Conservation (phyloP, 257 asterid species). For the Asclepias syriaca region DNA sequence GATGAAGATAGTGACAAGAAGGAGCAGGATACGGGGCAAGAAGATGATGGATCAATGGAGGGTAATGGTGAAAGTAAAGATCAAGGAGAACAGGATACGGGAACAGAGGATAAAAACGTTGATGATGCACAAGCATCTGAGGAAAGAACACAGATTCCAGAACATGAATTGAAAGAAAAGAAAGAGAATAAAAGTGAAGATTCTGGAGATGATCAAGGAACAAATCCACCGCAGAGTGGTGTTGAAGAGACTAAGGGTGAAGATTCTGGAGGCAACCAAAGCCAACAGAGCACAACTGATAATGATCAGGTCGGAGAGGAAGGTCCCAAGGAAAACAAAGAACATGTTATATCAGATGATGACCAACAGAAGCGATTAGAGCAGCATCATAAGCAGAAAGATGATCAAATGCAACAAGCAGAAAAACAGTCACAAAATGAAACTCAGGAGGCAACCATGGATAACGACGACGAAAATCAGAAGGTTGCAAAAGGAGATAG, state of each 20-base stretch:
- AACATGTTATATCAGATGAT: slow-evolving; percentile 49
- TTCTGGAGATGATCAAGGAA: neutral
- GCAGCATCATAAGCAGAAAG: slow-evolving; percentile 57
- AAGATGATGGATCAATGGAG: neutral
- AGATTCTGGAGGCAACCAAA: slow-evolving; percentile 16
- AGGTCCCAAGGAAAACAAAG: slow-evolving; percentile 5
- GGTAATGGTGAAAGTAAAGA: slow-evolving; percentile 7
- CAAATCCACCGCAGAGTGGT: neutral
- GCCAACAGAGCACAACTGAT: slow-evolving; percentile 2
- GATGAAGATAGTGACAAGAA: slow-evolving; percentile 2
- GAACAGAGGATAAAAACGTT: neutral
- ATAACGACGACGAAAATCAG: slow-evolving; percentile 2
- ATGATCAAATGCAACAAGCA: slow-evolving; percentile 37
- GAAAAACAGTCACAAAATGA: slow-evolving; percentile 24
- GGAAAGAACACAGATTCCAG: slow-evolving; percentile 44
- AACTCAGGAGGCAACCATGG: slow-evolving; percentile 24
- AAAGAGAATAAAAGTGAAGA: slow-evolving; percentile 4
- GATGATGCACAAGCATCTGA: slow-evolving; percentile 19
- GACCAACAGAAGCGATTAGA: slow-evolving; percentile 50
- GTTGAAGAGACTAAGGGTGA: neutral
- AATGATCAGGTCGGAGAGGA: slow-evolving; percentile 18
- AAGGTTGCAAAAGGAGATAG: slow-evolving; percentile 13
- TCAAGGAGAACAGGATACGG: slow-evolving; percentile 7
- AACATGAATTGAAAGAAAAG: slow-evolving; percentile 28
- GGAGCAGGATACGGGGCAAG: slow-evolving; percentile 4